Evolutionary conservation across 441 rosid species (phyloP), one percentile per base, ranked within the genome.

Genomic region (Gossypium laxum): DNA sequence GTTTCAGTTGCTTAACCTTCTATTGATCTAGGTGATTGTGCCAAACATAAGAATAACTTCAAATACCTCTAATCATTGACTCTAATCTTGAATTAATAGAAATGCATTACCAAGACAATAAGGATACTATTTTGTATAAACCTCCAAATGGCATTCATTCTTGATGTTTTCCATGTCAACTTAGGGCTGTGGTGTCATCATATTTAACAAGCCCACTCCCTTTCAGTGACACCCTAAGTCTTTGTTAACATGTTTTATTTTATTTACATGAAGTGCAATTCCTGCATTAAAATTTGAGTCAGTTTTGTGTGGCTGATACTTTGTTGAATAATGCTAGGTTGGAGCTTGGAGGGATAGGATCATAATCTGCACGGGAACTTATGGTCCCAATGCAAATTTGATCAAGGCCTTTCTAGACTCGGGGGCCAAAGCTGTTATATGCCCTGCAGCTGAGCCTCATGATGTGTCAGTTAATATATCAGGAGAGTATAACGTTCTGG

Each of bases 261-360:
- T 24, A 15, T 48, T 50, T 8, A 24, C 57, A 48, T 24, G 24
- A 50, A 50, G 26, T 28, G 7, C 1, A n/a, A 17, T 67, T 67
- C 45, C 59, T 15, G 59, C 17, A 8, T 0, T 15, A 28, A 45
- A 26, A 7, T 3, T 67, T 28, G 15, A 8, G 30, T 18, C 11
- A 4, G 51, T 18, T 15, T 5, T 18, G 41, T 45, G 32, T 67
- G 51, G 74, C 50, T 71, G 62, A 72, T 63, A 22, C 52, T 24
- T 57, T 17, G 60, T 50, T 55, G 58, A 60, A 45, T 74, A 48
- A 71, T 34, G 58, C 24, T 75, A 93, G 98, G 90, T 86, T 43
- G 98, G 98, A 79, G 96, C 93, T 71, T 94, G 98, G 97, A 86
- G 98, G 79, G 98, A 91, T 66, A 85, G 96, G 85, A 86, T 94